These are phyloP conservation scores for Mycena albidolilacea DNA, from an alignment of 768 basidiomycete species.

Conservation along the genomic window DNA sequence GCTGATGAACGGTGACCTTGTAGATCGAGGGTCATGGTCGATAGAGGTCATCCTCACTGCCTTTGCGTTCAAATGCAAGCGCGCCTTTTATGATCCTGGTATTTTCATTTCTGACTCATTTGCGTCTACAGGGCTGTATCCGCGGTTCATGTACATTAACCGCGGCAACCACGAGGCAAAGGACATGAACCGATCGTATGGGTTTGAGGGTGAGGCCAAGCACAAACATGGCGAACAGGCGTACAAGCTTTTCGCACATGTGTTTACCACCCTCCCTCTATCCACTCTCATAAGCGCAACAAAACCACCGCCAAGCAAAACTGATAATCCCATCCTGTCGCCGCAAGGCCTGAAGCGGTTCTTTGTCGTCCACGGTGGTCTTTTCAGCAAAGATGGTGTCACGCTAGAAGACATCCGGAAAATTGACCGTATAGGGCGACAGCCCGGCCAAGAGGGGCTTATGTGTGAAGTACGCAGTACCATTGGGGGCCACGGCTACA, in stretches of 20 bases:
- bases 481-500: neutral
- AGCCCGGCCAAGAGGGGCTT: slow-evolving; percentile 94
- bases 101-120: slow-evolving; percentile 22
- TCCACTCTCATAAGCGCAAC: slow-evolving; percentile 89
- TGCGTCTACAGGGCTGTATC: slow-evolving; percentile 84
- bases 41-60: slow-evolving; percentile 94
- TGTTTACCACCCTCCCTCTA: slow-evolving; percentile 92
- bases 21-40: slow-evolving; percentile 97
- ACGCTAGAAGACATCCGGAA: slow-evolving; percentile 94
- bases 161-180: slow-evolving; percentile 97
- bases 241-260: slow-evolving; percentile 96
- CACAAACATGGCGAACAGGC: slow-evolving; percentile 97
- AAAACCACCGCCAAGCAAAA: slow-evolving; percentile 63
- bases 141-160: slow-evolving; percentile 91
- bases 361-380: slow-evolving; percentile 96
- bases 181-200: slow-evolving; percentile 96
- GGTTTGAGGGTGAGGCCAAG: slow-evolving; percentile 96
- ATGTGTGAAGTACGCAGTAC: slow-evolving; percentile 79
- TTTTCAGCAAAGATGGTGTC: slow-evolving; percentile 96
- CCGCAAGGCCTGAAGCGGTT: slow-evolving; percentile 88
- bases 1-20: slow-evolving; percentile 95
- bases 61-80: slow-evolving; percentile 94
- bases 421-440: slow-evolving; percentile 87
- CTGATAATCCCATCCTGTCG: slow-evolving; percentile 78
- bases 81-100: slow-evolving; percentile 43